A percentile compares a stretch with the other conserved stretches of the same genome.
These are phyloP conservation scores for Kodamaea jinghongensis DNA, from an alignment of 805 yeast species.

Conservation along the genomic window DNA sequence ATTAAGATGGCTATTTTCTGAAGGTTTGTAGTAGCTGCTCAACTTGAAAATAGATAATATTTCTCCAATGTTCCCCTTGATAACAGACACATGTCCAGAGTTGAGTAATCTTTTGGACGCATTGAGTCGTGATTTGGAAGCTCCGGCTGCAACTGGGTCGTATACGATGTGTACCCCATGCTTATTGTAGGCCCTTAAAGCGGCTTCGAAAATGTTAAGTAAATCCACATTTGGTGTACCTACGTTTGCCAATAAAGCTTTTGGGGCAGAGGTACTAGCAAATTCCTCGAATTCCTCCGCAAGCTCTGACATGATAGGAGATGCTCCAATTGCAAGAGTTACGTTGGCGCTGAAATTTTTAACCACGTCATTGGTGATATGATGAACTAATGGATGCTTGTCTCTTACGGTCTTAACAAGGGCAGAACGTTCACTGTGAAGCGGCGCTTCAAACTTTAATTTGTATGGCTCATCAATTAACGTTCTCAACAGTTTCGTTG, in stretches of 20 bases:
- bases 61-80: conserved; percentile 88
- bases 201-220: conserved; percentile 45
- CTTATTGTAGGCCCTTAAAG: conserved; percentile 57
- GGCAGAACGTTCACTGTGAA: too few relatives aligned
- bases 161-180: conserved; percentile 62
- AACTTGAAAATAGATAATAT: conserved; percentile 56
- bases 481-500: conserved; percentile 41
- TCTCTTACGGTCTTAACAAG: conserved; percentile 17
- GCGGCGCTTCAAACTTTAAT: background rate
- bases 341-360: conserved; percentile 86
- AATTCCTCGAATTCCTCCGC: conserved; percentile 65
- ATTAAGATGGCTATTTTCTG: conserved; percentile 2
- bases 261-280: conserved; percentile 46
- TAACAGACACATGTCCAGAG: conserved; percentile 58
- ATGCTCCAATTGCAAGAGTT: conserved; percentile 76
- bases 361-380: conserved; percentile 86
- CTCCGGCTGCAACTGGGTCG: conserved; percentile 95
- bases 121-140: conserved; percentile 55
- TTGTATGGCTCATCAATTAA: conserved; percentile 24
- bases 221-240: conserved; percentile 61
- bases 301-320: conserved; percentile 86
- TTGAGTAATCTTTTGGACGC: conserved; percentile 51
- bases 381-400: conserved; percentile 69
- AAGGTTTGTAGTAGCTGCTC: conserved; percentile 20
- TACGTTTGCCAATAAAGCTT: conserved; percentile 65